Base-by-base conservation (phyloP, 768 basidiomycete species). In the Mycena crocata region DNA sequence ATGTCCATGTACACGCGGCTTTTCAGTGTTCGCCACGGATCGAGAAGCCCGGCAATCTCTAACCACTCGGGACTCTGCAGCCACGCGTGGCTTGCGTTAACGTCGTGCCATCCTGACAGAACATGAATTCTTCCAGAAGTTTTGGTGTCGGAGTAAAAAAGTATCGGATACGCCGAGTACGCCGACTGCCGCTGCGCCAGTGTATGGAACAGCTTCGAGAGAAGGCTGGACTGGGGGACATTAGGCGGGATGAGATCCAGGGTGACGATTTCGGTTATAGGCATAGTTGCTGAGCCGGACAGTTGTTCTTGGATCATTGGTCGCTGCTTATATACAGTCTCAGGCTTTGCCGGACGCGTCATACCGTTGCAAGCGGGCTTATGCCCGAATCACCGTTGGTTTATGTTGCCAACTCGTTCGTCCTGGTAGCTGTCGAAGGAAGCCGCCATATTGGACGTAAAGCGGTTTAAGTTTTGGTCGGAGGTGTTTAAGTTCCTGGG, bases 31-130 rank as follows among this genome's bases (percentile, higher is more conserved):
- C 83, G 24, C 24, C 79, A 70, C 7, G 75, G 71, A 50, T 67
- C 70, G 23, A 82, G 74, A 23, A 74, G 57, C 51, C 60, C 57
- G 42, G 84, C 66, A 26, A 85, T 68, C 35, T 72, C 77, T 66
- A 83, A 79, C 56, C 85, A 85, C 56, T 71, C 69, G 4, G 79
- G 75, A 59, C 81, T 82, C 7, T 64, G 67, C 21, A 85, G 81
- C 82, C 84, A 87, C 39, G 75, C 73, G 30, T 78, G 66, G 68
- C 86, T 85, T 12, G 80, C 79, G 14, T 64, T 70, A 26, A 82
- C 80, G 62, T 78, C 77, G 56, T 73, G 42, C 86, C 86, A 87
- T 14, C 85, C 84, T 0, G 83, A 80, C 32, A 85, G 70, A 30
- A 87, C 66, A 69, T 82, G 80, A 3, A 85, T 58, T 30, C 72